These are phyloP conservation scores for Pharus latifolius DNA, from an alignment of 176 grass and related monocot species.

Conservation along the genomic window DNA sequence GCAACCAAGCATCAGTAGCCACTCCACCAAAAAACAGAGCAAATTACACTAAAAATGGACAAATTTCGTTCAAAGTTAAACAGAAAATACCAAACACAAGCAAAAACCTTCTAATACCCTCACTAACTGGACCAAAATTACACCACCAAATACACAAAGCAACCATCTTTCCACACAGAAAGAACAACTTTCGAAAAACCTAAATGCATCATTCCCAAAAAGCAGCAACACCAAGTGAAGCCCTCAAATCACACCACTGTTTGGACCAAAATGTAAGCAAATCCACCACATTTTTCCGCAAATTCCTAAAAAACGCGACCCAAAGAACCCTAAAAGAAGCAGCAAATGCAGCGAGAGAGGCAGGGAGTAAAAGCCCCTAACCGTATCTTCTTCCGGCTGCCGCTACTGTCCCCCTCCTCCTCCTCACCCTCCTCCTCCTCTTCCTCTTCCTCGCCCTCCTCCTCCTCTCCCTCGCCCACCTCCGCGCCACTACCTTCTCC, in stretches of 20 bases:
- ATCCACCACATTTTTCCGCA: not conserved
- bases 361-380: constrained; percentile 24
- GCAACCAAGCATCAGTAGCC: not conserved
- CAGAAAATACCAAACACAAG: constrained; percentile 2
- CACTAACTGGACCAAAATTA: not conserved
- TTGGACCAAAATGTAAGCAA: not conserved
- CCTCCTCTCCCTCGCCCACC: not conserved
- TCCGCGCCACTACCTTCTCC: constrained; percentile 9
- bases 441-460: not conserved
- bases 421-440: constrained; percentile 52
- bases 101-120: not conserved
- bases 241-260: not conserved
- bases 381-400: constrained; percentile 63
- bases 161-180: not conserved
- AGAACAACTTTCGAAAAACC: not conserved
- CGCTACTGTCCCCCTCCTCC: constrained; percentile 9
- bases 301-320: not conserved
- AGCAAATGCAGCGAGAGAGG: constrained; percentile 8
- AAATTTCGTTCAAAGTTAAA: not conserved
- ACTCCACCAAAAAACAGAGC: not conserved
- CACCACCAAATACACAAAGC: not conserved
- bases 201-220: not conserved
- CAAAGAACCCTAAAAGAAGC: not conserved
- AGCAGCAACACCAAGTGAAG: not conserved
- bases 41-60: not conserved